Evolutionary conservation across 1,139 yeast species (phyloP), one percentile per base, ranked within the genome.

Genomic region (Suhomyces chickasaworum): DNA sequence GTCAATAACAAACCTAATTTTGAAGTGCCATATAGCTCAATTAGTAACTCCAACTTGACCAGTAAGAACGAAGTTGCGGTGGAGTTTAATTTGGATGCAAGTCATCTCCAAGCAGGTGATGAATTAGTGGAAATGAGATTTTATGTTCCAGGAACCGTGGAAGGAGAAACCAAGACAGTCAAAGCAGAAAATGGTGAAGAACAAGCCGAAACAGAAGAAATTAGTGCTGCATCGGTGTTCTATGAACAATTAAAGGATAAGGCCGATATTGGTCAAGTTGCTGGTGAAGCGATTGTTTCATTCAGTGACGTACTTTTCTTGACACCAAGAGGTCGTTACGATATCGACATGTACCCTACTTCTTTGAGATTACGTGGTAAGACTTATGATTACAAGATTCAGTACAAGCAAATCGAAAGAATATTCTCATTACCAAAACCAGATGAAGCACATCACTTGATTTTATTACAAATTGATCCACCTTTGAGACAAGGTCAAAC

Each of bases 321-420:
- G 51, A 95, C 99, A 1, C 99, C 99, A 58, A 84, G 96, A 78
- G 99, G 99, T 58, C 93, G 99, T 68, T 93, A 91, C 67, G 99
- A 95, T 65, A 87, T 93, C 58, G 98, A 91, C 66, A 86, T 93
- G 86, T 93, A 89, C 68, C 84, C 89, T 37, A 81, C 83, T 22
- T 88, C 95, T 37, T 81, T 95, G 68, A 84, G 99, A 65, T 77
- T 93, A 48, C 84, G 99, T 61, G 99, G 99, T 66, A 93, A 93
- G 69, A 93, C 99, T 3, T 93, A 95, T 69, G 99, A 93, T 67
- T 95, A 93, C 77, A 95, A 93, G 70, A 81, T 95, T 50, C 97
- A 89, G 64, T 93, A 89, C 69, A 80, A 84, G 60, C 95, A 89
- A 63, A 86, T 93, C 54, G 97, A 91, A 66, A 78, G 97, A 60